A percentile compares a stretch with the other conserved stretches of the same genome.
These are phyloP conservation scores for Handroanthus guayacan DNA, from an alignment of 257 asterid genomes.

Conservation along the genomic window DNA sequence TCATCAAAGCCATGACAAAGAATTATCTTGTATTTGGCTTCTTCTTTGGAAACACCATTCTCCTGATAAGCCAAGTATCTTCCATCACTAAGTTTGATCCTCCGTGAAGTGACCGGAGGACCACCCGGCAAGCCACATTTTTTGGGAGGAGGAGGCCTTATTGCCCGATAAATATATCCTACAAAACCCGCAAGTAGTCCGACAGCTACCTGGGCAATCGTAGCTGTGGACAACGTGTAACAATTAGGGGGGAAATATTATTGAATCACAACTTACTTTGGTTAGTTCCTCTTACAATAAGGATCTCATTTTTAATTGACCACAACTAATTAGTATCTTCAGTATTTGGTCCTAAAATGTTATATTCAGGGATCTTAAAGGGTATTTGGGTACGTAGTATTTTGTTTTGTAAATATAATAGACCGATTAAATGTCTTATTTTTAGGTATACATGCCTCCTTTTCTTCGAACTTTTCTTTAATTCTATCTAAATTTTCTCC, in stretches of 20 bases:
- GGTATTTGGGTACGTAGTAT: no score
- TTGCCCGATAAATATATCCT: conserved; percentile 62
- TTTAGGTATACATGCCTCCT: no score
- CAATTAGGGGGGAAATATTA: neutral
- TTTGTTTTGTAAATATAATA: no score
- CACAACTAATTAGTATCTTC: neutral
- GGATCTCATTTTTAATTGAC: neutral
- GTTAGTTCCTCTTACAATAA: conserved; percentile 3
- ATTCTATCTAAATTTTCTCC: no score
- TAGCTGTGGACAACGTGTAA: conserved; percentile 42
- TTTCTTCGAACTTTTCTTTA: no score
- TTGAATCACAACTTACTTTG: conserved; percentile 5
- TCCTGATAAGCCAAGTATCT: conserved; percentile 84
- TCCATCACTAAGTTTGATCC: conserved; percentile 73
- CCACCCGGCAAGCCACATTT: conserved; percentile 79
- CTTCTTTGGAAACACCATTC: conserved; percentile 66
- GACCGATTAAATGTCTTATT: no score
- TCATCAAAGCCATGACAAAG: conserved; percentile 69
- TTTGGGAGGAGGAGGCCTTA: conserved; percentile 71
- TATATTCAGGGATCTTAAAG: no score
- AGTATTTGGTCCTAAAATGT: no score
- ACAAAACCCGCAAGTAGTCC: conserved; percentile 54
- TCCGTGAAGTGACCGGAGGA: conserved; percentile 73
- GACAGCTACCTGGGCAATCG: conserved; percentile 60
- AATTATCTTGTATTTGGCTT: conserved; percentile 66